A percentile compares a stretch with the other conserved stretches of the same genome.
These are phyloP conservation scores for Pneumocystis carinii DNA, from an alignment of 1,139 yeast genomes.

Conservation along the genomic window DNA sequence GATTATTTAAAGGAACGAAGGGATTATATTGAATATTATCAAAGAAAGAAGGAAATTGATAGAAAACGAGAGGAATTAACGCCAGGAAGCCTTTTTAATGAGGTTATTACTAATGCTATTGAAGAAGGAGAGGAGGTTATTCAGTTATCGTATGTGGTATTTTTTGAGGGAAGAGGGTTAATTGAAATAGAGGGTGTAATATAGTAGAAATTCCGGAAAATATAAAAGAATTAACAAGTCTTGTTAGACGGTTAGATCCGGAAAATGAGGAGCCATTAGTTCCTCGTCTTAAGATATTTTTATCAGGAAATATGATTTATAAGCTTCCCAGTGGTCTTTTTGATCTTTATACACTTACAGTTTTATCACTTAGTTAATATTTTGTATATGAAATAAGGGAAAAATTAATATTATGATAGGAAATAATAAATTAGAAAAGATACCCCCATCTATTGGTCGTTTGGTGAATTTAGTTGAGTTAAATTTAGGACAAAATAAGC, in stretches of 20 bases:
- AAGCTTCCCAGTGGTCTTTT: not conserved
- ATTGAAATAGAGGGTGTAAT: not conserved
- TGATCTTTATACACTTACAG: not conserved
- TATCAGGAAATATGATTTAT: not conserved
- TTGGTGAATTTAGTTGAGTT: not conserved
- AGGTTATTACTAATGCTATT: not conserved
- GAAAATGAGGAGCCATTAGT: not conserved
- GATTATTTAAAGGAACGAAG: not conserved
- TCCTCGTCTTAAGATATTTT: not conserved
- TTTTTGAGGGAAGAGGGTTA: not conserved
- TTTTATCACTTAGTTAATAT: not conserved
- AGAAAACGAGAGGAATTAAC: not conserved
- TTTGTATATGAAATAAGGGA: not conserved
- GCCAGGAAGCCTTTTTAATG: not conserved
- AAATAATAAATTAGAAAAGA: not conserved
- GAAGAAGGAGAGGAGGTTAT: not conserved
- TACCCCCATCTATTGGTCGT: not conserved
- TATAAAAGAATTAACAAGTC: not conserved
- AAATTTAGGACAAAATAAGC: not conserved
- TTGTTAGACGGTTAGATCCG: not conserved
- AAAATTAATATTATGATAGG: not conserved
- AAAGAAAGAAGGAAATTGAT: not conserved
- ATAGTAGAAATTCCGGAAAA: not conserved
- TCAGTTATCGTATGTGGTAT: not conserved
- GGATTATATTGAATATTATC: not conserved